These are phyloP conservation scores for Sphaerostilbella broomeana DNA, from an alignment of 2,329 filamentous ascomycete species.

Conservation along the genomic window DNA sequence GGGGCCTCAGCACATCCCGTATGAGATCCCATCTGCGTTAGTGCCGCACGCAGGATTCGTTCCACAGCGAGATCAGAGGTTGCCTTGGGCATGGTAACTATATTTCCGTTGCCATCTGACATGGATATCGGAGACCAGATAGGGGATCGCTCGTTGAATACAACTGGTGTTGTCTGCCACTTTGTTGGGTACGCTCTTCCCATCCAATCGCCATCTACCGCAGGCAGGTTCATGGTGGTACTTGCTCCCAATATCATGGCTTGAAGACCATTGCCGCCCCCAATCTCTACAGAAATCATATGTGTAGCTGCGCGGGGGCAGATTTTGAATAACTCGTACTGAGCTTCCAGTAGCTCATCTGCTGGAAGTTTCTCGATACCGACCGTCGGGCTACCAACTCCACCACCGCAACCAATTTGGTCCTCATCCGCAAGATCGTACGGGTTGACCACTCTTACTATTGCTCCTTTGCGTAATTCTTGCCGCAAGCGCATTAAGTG, in stretches of 20 bases:
- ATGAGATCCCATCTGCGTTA: conserved; percentile 50
- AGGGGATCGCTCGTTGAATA: conserved; percentile 40
- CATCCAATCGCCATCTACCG: conserved; percentile 52
- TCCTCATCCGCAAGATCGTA: conserved; percentile 44
- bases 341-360: conserved; percentile 47
- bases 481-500: conserved; percentile 44
- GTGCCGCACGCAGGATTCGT: conserved; percentile 42
- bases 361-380: conserved; percentile 53
- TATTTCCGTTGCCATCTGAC: conserved; percentile 46
- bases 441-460: conserved; percentile 45
- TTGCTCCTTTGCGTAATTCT: conserved; percentile 43
- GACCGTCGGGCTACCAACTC: conserved; percentile 54
- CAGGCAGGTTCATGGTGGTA: conserved; percentile 43
- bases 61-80: conserved; percentile 42
- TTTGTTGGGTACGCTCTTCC: conserved; percentile 48
- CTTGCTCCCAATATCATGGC: conserved; percentile 50
- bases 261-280: conserved; percentile 58
- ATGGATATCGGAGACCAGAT: conserved; percentile 42
- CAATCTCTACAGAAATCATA: conserved; percentile 58
- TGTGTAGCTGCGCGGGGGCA: conserved; percentile 42
- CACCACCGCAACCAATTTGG: conserved; percentile 49
- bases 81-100: conserved; percentile 42
- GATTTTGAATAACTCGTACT: conserved; percentile 47
- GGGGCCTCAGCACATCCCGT: conserved; percentile 43
- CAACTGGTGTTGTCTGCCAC: conserved; percentile 50